Evolutionary conservation across 805 yeast genomes (phyloP), one percentile per base, ranked within the genome.

Genomic region (Kazachstania kunashirensis): DNA sequence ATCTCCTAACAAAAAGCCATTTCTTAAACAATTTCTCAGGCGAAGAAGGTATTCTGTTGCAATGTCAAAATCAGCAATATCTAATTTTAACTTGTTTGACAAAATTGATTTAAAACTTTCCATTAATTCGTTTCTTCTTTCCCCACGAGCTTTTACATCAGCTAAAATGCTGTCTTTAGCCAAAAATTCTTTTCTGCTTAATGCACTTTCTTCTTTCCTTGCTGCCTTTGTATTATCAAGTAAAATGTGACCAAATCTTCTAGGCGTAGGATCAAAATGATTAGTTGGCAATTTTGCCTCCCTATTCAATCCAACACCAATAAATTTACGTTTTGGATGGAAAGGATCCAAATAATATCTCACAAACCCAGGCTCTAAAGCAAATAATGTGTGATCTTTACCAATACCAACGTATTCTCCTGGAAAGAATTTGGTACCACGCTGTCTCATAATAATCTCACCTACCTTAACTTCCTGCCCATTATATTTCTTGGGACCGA

Each of bases 351-450:
- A 65, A 61, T 92, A 92, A 62, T 75, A 92, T 45, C 94, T 74
- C 21, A 89, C 96, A 57, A 67, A 85, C 18, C 98, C 98, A 3
- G 96, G 95, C 55, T 92, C 97, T 24, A 68, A 52, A 3, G 98
- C 96, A 59, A 69, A 85, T 23, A 92, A 72, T 2, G 98, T 89
- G 59, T 88, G 96, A 59, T 92, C 97, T 51, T 76, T 79, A 44
- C 98, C 98, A 42, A 89, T 84, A 7, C 77, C 78, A 9, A 77
- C 82, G 49, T 92, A 88, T 47, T 83, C 94, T 24, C 98, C 98
- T 0, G 98, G 97, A 54, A 77, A 92, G 59, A 88, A 82, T 52
- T 75, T 80, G 14, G 97, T 85, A 50, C 98, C 98, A 58, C 97
- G 74, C 57, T 92, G 98, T 58, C 96, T 77, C 76, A 83, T 75